phyloP scores from a whole-genome alignment of 495 filamentous ascomycete genomes.

The Neurospora sp. region DNA sequence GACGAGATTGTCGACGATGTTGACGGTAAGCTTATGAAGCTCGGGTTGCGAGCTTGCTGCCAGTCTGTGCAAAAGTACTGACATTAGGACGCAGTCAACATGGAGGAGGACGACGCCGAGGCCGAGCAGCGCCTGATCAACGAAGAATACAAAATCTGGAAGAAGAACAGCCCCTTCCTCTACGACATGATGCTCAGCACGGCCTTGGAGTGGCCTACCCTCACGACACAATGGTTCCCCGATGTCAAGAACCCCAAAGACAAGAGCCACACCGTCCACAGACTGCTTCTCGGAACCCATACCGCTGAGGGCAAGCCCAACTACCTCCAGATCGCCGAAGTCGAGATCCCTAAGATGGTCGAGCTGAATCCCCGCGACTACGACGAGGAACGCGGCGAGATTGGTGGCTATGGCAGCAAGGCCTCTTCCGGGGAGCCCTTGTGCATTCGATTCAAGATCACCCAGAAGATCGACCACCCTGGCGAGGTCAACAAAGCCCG shows the following conservation, averaged over 20 bases:
- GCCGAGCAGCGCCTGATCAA: constrained; percentile 78
- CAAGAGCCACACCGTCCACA: constrained; percentile 80
- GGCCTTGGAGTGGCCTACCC: constrained; percentile 93
- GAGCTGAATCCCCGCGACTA: constrained; percentile 67
- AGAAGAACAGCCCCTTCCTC: constrained; percentile 97
- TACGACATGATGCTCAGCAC: constrained; percentile 94
- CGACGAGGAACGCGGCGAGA: constrained; percentile 83
- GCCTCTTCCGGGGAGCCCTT: constrained; percentile 34
- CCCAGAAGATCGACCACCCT: constrained; percentile 93
- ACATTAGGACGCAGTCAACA: constrained; percentile 30
- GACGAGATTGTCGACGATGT: constrained; percentile 41
- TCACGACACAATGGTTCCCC: constrained; percentile 97
- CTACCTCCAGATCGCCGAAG: constrained; percentile 87
- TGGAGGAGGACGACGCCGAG: constrained; percentile 58
- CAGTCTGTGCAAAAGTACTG: neutral
- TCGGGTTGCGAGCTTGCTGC: neutral
- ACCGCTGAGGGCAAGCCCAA: constrained; percentile 81
- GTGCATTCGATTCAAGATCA: constrained; percentile 73
- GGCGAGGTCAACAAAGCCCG: constrained; percentile 97
- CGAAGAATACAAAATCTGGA: constrained; percentile 99
- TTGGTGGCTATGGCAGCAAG: constrained; percentile 84
- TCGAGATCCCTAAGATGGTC: constrained; percentile 77
- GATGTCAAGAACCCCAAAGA: constrained; percentile 80
- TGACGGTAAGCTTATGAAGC: constrained; percentile 30
- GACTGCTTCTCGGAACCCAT: constrained; percentile 88